Base-by-base conservation (phyloP, 2,329 filamentous ascomycete species). In the Aspergillus alliaceus region DNA sequence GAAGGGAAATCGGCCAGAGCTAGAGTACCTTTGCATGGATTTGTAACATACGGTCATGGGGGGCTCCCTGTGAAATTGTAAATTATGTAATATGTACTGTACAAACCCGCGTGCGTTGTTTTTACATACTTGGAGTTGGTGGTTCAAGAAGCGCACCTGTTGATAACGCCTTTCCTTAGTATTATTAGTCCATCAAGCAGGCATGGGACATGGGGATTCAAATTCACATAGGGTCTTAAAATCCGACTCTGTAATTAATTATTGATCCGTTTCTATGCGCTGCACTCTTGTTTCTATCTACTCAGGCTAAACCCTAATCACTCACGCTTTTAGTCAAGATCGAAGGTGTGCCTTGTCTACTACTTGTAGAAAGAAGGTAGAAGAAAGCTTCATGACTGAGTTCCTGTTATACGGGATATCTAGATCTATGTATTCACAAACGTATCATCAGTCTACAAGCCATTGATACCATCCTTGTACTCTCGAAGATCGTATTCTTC, bases 401-500 rank as follows among this genome's bases (percentile, higher is more conserved):
- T 44, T 25, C 22, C 25, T 44, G 24, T 15, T 27, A 48, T 32
- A 32, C 44, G 27, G 44, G 44, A 48, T 48, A 31, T 48, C 40
- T 44, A n/a, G 40, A 48, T 48, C 44, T 48, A 48, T 48, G 44
- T 48, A 32, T 22, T 48, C 44, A 32, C 44, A 48, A 32, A 20
- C 25, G 22, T 27, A 48, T 32, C 44, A n/a, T 9, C 40, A 44
- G 15, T 54, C 47, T 77, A 80, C 71, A 93, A 69, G 15, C 86
- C 87, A 42, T 85, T 82, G 57, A 86, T 80, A 0, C 91, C 92
- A 3, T 85, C 90, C 62, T 96, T 90, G 74, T 85, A 91, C 63
- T 87, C 85, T 15, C 80, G 82, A 48, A 95, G 71, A 74, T 98
- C 92, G 75, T 99, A 99, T 79, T 99, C 95, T 34, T 90, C 86